Evolutionary conservation across 805 yeast genomes (phyloP).

Genomic region (Ogataea paraovalis): DNA sequence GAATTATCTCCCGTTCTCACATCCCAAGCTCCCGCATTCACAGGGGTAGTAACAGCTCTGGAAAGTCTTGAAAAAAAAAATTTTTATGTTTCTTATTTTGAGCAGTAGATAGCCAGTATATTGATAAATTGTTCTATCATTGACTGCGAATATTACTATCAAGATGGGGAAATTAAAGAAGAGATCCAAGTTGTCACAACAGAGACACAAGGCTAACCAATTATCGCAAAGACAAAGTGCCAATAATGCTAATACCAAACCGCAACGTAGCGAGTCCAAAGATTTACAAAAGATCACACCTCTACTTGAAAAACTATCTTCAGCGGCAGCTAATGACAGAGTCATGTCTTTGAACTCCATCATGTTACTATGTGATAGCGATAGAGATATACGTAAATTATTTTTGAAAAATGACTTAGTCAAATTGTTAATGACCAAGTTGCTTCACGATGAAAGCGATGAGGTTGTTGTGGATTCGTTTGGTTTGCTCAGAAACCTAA

Average conservation of each 20-base stretch:
- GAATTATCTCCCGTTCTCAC: neutral
- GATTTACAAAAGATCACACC: conserved; percentile 56
- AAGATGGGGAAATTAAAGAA: conserved; percentile 83
- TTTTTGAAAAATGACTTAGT: conserved; percentile 71
- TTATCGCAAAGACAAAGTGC: neutral
- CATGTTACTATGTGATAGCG: conserved; percentile 61
- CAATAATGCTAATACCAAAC: conserved; percentile 27
- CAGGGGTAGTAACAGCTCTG: neutral
- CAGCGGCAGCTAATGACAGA: conserved; percentile 66
- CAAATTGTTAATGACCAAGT: conserved; percentile 56
- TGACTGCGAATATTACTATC: no score
- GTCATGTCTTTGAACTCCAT: conserved; percentile 75
- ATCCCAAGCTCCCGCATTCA: neutral
- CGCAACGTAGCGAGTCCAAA: conserved; percentile 31
- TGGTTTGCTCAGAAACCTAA: conserved; percentile 76
- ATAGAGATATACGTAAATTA: conserved; percentile 53
- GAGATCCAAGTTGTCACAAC: conserved; percentile 48
- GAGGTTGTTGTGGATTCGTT: conserved; percentile 78
- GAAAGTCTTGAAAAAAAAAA: neutral
- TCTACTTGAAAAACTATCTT: conserved; percentile 57
- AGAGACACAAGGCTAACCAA: conserved; percentile 17
- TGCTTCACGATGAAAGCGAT: conserved; percentile 61
- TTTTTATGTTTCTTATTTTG: neutral
- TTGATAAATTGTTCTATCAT: no score
- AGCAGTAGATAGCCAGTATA: no score